Evolutionary conservation across 2,329 filamentous ascomycete genomes (phyloP).

Genomic region (Hypomyces rosellus): DNA sequence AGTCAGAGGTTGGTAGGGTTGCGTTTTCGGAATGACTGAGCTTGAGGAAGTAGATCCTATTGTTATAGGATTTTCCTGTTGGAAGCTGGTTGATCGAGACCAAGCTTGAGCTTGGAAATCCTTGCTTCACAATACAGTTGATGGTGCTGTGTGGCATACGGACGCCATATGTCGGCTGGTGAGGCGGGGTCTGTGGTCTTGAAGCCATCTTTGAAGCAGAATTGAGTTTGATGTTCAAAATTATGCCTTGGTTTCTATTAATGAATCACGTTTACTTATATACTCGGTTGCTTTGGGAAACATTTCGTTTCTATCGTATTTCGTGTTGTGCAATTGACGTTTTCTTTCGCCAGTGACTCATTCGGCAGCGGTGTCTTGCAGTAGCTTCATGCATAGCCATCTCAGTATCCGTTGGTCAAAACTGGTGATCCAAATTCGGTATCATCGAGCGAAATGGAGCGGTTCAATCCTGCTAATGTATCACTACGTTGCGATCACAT

Average conservation of each 20-base stretch:
- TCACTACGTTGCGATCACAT: no score
- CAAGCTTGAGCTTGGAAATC: constrained; percentile 11
- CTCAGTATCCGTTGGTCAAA: background rate
- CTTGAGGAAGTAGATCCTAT: constrained; percentile 17
- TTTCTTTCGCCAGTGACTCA: background rate
- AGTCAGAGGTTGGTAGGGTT: background rate
- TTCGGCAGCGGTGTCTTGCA: background rate
- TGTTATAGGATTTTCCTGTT: constrained; percentile 17
- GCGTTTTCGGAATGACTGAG: background rate
- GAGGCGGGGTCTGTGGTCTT: constrained; percentile 6
- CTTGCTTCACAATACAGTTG: constrained; percentile 4
- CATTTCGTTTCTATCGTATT: background rate
- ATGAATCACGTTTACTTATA: no score
- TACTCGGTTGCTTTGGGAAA: no score
- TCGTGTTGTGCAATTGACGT: no score
- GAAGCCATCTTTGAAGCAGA: no score
- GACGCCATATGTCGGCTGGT: constrained; percentile 17
- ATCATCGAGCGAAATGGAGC: no score
- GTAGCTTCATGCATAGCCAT: background rate
- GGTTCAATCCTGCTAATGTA: no score
- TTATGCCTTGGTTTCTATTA: no score
- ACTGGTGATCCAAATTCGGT: background rate
- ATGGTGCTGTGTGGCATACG: constrained; percentile 11
- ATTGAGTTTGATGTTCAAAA: no score
- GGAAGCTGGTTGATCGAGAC: constrained; percentile 9